Conservation (phyloP, 371 early-diverging fungal species). For the Mucor velutinosus region DNA sequence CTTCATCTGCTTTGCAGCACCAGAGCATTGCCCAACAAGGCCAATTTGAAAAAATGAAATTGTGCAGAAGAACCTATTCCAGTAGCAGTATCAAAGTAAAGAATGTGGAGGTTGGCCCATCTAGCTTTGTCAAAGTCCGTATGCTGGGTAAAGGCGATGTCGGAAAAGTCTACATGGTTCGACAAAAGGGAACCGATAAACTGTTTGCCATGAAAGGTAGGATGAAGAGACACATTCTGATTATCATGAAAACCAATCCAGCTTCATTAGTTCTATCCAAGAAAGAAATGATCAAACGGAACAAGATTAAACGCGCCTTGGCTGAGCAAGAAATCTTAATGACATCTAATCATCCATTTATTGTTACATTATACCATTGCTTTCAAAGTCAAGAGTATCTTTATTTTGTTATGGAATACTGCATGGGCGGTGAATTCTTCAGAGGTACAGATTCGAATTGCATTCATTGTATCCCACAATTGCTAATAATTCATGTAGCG, state of each 20-base stretch:
- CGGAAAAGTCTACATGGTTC: conserved; percentile 94
- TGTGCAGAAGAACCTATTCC: conserved; percentile 67
- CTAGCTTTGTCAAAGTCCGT: conserved; percentile 80
- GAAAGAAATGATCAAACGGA: conserved; percentile 93
- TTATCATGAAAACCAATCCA: not conserved
- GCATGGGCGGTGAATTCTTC: conserved; percentile 98
- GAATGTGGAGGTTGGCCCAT: conserved; percentile 78
- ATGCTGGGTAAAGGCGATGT: conserved; percentile 96
- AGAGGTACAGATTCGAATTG: conserved; percentile 55
- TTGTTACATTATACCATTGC: conserved; percentile 95
- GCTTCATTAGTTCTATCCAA: conserved; percentile 78
- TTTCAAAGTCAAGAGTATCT: conserved; percentile 95
- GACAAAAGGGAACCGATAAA: conserved; percentile 80
- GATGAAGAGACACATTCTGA: not conserved
- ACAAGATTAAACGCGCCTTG: conserved; percentile 94
- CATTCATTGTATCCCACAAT: not conserved
- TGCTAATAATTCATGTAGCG: conserved; percentile 36
- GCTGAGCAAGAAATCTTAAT: conserved; percentile 96
- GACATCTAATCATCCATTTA: conserved; percentile 94
- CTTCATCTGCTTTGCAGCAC: conserved; percentile 20
- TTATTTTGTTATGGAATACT: conserved; percentile 98
- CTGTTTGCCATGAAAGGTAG: conserved; percentile 93
- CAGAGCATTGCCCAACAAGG: conserved; percentile 4
- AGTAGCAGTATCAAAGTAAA: conserved; percentile 75
- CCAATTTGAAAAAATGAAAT: conserved; percentile 20